Percentiles rank a stretch among this genome's conserved stretches.
These are phyloP conservation scores for Cutaneotrichosporon cutaneum DNA, from an alignment of 1,284 basidiomycete species.

Conservation along the genomic window DNA sequence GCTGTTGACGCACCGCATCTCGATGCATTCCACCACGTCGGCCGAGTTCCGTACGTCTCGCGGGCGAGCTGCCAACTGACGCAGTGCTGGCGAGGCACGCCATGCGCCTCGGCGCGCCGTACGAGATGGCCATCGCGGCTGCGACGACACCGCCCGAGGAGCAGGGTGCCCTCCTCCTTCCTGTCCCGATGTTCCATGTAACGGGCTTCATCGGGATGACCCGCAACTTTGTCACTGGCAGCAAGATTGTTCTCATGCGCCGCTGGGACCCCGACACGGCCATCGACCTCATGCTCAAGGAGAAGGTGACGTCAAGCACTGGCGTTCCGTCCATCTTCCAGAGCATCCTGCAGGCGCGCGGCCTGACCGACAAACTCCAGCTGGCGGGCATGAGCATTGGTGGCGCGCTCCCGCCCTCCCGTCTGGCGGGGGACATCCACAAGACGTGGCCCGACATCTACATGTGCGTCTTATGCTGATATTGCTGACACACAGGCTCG, in stretches of 20 bases:
- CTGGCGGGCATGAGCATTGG: constrained; percentile 44
- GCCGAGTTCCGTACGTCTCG: constrained; percentile 16
- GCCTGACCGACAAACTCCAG: constrained; percentile 27
- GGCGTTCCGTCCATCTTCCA: constrained; percentile 44
- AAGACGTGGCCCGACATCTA: constrained; percentile 29
- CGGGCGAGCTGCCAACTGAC: background rate
- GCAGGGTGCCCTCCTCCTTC: constrained; percentile 27
- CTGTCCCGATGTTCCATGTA: constrained; percentile 50
- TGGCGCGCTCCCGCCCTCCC: constrained; percentile 39
- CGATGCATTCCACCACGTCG: constrained; percentile 12
- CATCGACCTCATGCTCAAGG: constrained; percentile 33
- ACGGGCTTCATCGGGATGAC: constrained; percentile 46
- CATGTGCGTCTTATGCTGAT: background rate
- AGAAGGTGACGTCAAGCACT: constrained; percentile 42
- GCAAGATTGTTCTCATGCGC: constrained; percentile 39
- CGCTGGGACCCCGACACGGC: constrained; percentile 41
- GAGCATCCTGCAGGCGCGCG: constrained; percentile 37
- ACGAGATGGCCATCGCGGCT: background rate
- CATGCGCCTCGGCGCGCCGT: constrained; percentile 13
- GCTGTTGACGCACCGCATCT: constrained; percentile 35
- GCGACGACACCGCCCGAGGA: background rate
- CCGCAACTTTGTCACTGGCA: constrained; percentile 39
- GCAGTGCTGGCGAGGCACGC: background rate
- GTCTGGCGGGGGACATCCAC: constrained; percentile 38
- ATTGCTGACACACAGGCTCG: constrained; percentile 12